Percentiles rank a stretch among this genome's conserved stretches.
phyloP scores from a whole-genome alignment of 1,139 yeast species.

The Yamadazyma conglobata region DNA sequence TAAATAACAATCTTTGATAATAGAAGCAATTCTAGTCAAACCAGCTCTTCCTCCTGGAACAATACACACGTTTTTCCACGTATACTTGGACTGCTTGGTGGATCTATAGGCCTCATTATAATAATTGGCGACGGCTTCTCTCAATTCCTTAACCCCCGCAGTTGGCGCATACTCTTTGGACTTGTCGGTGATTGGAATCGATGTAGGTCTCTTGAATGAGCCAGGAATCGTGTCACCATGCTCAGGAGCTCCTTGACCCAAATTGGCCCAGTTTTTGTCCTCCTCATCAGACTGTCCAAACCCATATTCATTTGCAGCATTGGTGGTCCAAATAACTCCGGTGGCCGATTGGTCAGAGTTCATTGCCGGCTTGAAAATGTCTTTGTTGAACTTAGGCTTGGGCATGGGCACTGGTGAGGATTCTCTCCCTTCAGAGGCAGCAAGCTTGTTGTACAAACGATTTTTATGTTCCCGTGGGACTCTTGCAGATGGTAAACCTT shows the following conservation, averaged over 20 bases:
- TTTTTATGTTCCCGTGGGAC: conserved; percentile 15
- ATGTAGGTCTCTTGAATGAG: conserved; percentile 54
- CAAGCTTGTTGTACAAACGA: conserved; percentile 29
- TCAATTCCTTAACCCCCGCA: conserved; percentile 54
- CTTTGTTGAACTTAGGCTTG: conserved; percentile 42
- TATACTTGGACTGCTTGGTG: conserved; percentile 50
- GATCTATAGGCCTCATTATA: conserved; percentile 58
- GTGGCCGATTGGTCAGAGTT: conserved; percentile 63
- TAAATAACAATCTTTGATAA: conserved; percentile 58
- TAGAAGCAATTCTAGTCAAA: conserved; percentile 62
- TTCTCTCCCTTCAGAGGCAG: conserved; percentile 36
- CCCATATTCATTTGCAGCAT: conserved; percentile 61
- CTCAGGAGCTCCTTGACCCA: conserved; percentile 73
- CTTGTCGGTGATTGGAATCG: conserved; percentile 49
- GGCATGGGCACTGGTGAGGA: conserved; percentile 54
- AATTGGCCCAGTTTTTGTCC: conserved; percentile 57
- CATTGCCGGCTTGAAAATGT: conserved; percentile 56
- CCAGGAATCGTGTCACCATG: conserved; percentile 63
- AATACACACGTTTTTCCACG: conserved; percentile 63
- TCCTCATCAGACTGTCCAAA: conserved; percentile 36
- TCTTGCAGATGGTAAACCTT: conserved; percentile 11
- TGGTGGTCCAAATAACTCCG: conserved; percentile 70
- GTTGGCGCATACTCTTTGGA: conserved; percentile 65
- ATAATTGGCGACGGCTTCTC: conserved; percentile 61
- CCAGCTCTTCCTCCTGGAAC: conserved; percentile 76